These are phyloP conservation scores for Camellia lanceoleosa DNA, from an alignment of 148 eudicot species.

Conservation along the genomic window DNA sequence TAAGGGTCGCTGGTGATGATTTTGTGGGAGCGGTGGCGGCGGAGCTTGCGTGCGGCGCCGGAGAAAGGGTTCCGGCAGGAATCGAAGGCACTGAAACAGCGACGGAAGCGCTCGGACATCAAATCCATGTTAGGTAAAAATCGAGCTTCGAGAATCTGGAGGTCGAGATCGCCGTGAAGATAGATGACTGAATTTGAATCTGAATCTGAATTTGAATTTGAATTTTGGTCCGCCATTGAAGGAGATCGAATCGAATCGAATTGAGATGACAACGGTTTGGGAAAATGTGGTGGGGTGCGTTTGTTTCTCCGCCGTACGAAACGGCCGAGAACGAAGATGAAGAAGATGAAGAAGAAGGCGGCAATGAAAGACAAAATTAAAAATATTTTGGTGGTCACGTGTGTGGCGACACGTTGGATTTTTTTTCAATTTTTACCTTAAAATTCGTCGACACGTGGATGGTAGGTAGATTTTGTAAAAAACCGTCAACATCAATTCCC, in stretches of 20 bases:
- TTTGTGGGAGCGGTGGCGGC: conserved; percentile 26
- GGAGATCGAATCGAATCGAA: neutral
- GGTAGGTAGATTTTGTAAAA: too few species aligned
- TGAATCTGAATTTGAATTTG: neutral
- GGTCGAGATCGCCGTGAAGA: conserved; percentile 89
- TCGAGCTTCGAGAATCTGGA: conserved; percentile 67
- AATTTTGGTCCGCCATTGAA: conserved; percentile 20
- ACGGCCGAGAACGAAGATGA: too few species aligned
- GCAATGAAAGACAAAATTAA: too few species aligned
- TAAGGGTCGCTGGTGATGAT: conserved; percentile 94
- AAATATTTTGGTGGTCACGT: too few species aligned
- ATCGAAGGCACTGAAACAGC: conserved; percentile 32
- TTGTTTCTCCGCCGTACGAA: too few species aligned
- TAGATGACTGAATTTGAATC: conserved; percentile 24
- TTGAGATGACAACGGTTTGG: too few species aligned
- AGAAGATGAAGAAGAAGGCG: too few species aligned
- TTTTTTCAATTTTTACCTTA: too few species aligned
- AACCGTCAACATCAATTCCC: too few species aligned
- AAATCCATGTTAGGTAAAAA: conserved; percentile 85
- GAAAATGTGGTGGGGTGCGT: too few species aligned
- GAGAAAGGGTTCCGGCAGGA: conserved; percentile 33
- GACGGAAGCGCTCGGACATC: conserved; percentile 57
- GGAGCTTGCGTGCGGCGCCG: neutral
- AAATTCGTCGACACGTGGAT: too few species aligned
- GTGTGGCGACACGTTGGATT: too few species aligned